Evolutionary conservation across 2,329 filamentous ascomycete genomes (phyloP).

Genomic region (Cercospora zeina): DNA sequence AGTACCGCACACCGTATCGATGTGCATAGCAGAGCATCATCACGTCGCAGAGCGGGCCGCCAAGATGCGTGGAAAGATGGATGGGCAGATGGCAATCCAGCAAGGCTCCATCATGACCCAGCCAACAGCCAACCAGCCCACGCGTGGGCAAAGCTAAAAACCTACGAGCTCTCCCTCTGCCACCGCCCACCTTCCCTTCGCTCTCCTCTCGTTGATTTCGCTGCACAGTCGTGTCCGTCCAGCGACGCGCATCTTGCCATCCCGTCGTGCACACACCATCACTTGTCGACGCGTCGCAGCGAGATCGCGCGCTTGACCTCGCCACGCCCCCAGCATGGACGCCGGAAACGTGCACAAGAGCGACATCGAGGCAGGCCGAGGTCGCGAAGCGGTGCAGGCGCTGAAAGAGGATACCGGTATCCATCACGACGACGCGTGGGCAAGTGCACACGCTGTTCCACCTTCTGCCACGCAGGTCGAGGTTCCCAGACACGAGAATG

Average conservation of each 20-base stretch:
- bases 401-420: slow-evolving; percentile 20
- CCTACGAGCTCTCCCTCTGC: background rate
- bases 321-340: slow-evolving; percentile 1
- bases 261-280: background rate
- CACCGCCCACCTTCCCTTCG: background rate
- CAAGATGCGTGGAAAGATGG: too few relatives aligned
- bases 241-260: background rate
- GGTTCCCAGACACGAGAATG: slow-evolving; percentile 31
- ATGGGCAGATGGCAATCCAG: too few relatives aligned
- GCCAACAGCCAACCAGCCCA: too few relatives aligned
- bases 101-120: too few relatives aligned
- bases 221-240: background rate
- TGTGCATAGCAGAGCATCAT: too few relatives aligned
- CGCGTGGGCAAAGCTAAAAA: too few relatives aligned
- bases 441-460: slow-evolving; percentile 14
- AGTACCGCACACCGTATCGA: too few relatives aligned
- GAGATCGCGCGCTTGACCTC: background rate
- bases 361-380: slow-evolving; percentile 10
- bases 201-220: background rate
- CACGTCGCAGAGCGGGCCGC: too few relatives aligned
- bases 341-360: slow-evolving; percentile 11
- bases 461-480: slow-evolving; percentile 20
- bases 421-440: slow-evolving; percentile 21
- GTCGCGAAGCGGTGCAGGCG: slow-evolving; percentile 18
- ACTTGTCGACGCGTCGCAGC: background rate